Conservation (phyloP, 1,139 yeast genomes). For the Geotrichum bryndzae region DNA sequence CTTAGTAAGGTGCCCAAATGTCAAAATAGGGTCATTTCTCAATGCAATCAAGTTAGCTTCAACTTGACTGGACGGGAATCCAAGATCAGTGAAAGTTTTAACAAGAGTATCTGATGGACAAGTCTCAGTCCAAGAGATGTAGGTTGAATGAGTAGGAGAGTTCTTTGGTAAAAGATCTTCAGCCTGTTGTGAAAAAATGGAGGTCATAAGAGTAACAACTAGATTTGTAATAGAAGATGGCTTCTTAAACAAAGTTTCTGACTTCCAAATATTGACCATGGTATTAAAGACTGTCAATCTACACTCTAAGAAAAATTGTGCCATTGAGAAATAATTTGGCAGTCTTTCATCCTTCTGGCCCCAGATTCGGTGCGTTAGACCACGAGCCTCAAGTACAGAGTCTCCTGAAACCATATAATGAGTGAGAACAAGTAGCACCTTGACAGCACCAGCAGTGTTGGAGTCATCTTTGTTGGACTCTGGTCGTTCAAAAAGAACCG, state of each 20-base stretch:
- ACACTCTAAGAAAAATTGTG: slow-evolving; percentile 33
- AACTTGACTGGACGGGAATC: slow-evolving; percentile 39
- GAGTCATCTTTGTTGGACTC: slow-evolving; percentile 11
- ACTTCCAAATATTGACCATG: slow-evolving; percentile 29
- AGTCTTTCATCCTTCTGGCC: slow-evolving; percentile 25
- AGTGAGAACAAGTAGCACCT: slow-evolving; percentile 23
- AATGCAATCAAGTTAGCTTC: slow-evolving; percentile 1
- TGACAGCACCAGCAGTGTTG: slow-evolving; percentile 17
- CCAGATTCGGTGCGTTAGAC: slow-evolving; percentile 24
- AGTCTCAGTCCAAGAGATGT: slow-evolving; percentile 40
- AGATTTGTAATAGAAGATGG: slow-evolving; percentile 23
- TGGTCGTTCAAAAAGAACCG: slow-evolving; percentile 20
- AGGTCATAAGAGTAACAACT: slow-evolving; percentile 24
- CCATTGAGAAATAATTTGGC: slow-evolving; percentile 30
- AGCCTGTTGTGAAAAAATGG: slow-evolving; percentile 22
- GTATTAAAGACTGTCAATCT: slow-evolving; percentile 27
- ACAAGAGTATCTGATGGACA: slow-evolving; percentile 49
- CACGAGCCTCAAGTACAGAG: slow-evolving; percentile 24
- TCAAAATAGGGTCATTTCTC: slow-evolving; percentile 1
- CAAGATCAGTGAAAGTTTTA: slow-evolving; percentile 44
- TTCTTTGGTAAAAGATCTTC: slow-evolving; percentile 21
- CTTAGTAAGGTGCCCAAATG: not conserved
- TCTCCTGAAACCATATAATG: slow-evolving; percentile 23
- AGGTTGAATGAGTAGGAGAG: slow-evolving; percentile 20
- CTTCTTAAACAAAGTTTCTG: slow-evolving; percentile 23